Base-by-base conservation (phyloP, 192 early-diverging fungal species). In the Entrophospora sp. region DNA sequence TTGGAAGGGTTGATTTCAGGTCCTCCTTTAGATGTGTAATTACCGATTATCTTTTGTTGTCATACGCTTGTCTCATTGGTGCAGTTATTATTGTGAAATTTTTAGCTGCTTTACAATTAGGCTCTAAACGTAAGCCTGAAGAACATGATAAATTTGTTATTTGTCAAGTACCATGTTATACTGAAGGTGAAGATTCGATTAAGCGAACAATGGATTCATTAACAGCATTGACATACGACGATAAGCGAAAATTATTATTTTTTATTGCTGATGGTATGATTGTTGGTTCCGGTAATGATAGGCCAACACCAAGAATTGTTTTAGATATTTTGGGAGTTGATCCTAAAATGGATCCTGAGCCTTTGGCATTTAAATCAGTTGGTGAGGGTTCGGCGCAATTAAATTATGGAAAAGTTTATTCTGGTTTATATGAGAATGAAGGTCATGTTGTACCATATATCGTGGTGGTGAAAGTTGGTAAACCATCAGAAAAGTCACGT, bases 371-470 rank as follows among this genome's bases (percentile, higher is more conserved):
- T 82, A 77, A 87, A 55, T 89, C 92, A 14, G 76, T 98, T 10
- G 95, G 92, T 38, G 94, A 96, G 69, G 94, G 94, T 46, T 81
- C 79, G 43, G 86, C 87, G 76, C 94, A 94, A 73, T 81, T 88
- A 74, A 98, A 98, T 75, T 91, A 93, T 85, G 95, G 77, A 68
- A 89, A 96, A 76, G 89, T 98, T 25, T 98, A 98, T 74, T 95
- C 93, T 44, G 95, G 95, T 42, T 75, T 96, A 31, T 94, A 95
- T 71, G 92, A 95, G 69, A 78, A 84, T 64, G 85, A 88, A 52
- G 93, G 93, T 16, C 91, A 91, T 61, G 81, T 83, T 10, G 93
- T 98, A 9, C 95, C 95, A 0, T 96, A 91, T 66, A 84, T 98
- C 56, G 93, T 98, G 3, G 89, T 96, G 5, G 94, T 85, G 68